Percentiles rank a stretch among this genome's conserved stretches.
Conservation (phyloP, 495 filamentous ascomycete species). For the Jackrogersella multiformis region DNA sequence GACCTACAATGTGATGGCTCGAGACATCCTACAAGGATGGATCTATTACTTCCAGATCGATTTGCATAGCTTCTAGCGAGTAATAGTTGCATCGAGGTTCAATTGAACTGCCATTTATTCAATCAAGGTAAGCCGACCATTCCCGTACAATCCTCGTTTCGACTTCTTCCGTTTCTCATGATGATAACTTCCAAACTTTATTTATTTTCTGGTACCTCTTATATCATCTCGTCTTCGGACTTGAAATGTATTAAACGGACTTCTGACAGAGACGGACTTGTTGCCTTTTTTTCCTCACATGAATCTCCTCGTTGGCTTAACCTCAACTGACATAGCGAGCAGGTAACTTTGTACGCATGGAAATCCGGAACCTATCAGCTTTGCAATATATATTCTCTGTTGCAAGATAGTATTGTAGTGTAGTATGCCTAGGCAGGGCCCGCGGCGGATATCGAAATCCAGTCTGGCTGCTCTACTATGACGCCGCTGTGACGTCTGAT, state of each 20-base stretch:
- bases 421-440: not conserved
- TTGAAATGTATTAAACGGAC: slow-evolving; percentile 67
- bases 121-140: slow-evolving; percentile 26
- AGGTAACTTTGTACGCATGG: slow-evolving; percentile 10
- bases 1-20: not conserved
- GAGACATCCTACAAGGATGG: not conserved
- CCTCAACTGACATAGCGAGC: slow-evolving; percentile 23
- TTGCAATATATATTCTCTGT: too few relatives aligned
- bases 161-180: slow-evolving; percentile 46
- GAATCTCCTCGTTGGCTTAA: not conserved
- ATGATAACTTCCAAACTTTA: slow-evolving; percentile 58
- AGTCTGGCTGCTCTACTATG: not conserved
- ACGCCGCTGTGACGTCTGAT: not conserved
- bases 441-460: not conserved
- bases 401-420: too few relatives aligned
- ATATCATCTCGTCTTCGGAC: slow-evolving; percentile 62
- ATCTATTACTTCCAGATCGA: too few relatives aligned
- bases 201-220: slow-evolving; percentile 71
- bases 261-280: slow-evolving; percentile 57
- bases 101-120: not conserved
- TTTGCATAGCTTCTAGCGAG: not conserved
- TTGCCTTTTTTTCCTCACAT: slow-evolving; percentile 8
- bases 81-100: not conserved
- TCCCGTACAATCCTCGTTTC: slow-evolving; percentile 2
- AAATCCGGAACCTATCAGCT: not conserved